These are phyloP conservation scores for Colletotrichum sp. DNA, from an alignment of 2,329 filamentous ascomycete species.

Conservation along the genomic window DNA sequence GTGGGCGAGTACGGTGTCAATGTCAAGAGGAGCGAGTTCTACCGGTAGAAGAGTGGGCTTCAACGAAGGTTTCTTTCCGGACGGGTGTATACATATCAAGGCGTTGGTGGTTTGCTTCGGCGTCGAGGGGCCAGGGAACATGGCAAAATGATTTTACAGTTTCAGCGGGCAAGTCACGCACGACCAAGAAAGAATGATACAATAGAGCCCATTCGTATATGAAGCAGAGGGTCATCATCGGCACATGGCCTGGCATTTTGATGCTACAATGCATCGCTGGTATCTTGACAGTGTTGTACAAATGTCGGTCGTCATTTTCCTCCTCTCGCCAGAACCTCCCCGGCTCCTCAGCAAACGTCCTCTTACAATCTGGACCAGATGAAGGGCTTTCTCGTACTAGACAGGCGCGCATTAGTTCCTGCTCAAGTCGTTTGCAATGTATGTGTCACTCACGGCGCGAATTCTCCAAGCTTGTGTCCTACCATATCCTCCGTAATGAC, in stretches of 20 bases:
- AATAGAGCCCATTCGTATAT: background rate
- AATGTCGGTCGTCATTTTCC: background rate
- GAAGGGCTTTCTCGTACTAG: constrained; percentile 63
- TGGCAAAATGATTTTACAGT: background rate
- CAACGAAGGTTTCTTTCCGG: background rate
- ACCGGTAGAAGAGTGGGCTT: constrained; percentile 62
- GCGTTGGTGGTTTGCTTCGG: constrained; percentile 13
- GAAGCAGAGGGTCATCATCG: background rate
- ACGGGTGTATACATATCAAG: constrained; percentile 9
- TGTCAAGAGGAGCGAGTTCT: constrained; percentile 97
- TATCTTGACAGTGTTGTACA: constrained; percentile 21
- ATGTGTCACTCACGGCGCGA: constrained; percentile 72
- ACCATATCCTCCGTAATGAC: constrained; percentile 95
- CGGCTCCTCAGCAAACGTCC: background rate
- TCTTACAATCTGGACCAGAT: constrained; percentile 43
- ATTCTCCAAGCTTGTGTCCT: constrained; percentile 92
- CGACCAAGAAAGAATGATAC: background rate
- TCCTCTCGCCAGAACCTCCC: background rate
- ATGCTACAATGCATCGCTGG: constrained; percentile 14
- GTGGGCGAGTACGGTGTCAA: constrained; percentile 98
- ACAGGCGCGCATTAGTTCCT: background rate
- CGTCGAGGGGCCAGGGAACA: constrained; percentile 10
- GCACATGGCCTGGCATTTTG: background rate
- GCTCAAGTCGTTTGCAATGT: background rate
- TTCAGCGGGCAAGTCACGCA: background rate